Evolutionary conservation across 371 early-diverging fungal species (phyloP).

Genomic region (Rhizopus delemar): DNA sequence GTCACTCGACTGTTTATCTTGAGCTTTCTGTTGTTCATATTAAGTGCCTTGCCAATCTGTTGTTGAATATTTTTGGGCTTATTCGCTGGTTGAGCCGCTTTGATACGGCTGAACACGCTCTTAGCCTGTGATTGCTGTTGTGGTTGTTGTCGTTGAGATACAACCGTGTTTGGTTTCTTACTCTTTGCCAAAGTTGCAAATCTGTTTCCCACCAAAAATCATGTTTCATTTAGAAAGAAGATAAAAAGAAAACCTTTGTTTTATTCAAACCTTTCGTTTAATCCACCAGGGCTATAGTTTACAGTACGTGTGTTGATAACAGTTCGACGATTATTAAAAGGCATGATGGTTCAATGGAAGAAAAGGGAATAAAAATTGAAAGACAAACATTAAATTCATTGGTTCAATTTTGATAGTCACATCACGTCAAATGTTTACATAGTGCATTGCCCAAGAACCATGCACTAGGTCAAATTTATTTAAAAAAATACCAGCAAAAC

Average conservation of each 20-base stretch:
- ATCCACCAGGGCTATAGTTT: slow-evolving; percentile 34
- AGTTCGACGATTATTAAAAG: slow-evolving; percentile 18
- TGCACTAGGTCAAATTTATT: no score
- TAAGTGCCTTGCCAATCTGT: slow-evolving; percentile 34
- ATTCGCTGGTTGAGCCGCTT: slow-evolving; percentile 25
- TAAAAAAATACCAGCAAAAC: no score
- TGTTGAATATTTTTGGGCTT: slow-evolving; percentile 33
- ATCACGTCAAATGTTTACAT: no score
- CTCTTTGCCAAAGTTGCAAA: neutral
- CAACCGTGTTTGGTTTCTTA: slow-evolving; percentile 7
- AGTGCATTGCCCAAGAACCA: no score
- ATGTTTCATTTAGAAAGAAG: neutral
- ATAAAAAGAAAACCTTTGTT: neutral
- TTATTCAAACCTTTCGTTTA: slow-evolving; percentile 45
- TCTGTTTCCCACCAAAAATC: slow-evolving; percentile 4
- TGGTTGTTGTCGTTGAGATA: neutral
- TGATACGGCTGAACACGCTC: slow-evolving; percentile 46
- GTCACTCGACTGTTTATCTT: slow-evolving; percentile 23
- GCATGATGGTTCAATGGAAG: slow-evolving; percentile 11
- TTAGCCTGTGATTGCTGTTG: slow-evolving; percentile 12
- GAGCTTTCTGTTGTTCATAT: neutral
- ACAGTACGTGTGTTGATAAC: slow-evolving; percentile 23
- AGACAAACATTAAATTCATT: neutral
- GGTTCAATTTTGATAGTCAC: slow-evolving; percentile 1
- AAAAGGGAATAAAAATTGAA: neutral